Evolutionary conservation across 202 grass and related monocot genomes (phyloP), one percentile per base, ranked within the genome.

Genomic region (Schoenoplectus tabernaemontani): DNA sequence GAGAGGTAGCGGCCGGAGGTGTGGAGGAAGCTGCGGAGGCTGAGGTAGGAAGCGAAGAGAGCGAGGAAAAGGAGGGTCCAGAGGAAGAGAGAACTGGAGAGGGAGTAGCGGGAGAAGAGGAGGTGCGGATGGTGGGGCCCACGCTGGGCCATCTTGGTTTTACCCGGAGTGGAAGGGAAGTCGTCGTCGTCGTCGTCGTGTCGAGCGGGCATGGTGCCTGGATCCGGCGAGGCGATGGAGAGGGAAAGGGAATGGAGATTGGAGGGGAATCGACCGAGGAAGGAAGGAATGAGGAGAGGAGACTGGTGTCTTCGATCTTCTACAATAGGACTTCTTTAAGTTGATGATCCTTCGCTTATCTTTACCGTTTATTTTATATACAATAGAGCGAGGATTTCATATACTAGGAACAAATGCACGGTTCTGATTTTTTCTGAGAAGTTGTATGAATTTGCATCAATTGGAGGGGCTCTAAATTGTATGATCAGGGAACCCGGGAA

Each of bases 91-190:
- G 63, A 33, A 36, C 33, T 2, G 58, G 86, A 83, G 65, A 96
- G 85, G 57, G 8, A 82, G 79, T 88, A 64, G 33, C 87, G 90
- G 22, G n/a, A 76, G 28, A 84, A 86, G 56, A 89, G 69, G 13
- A 90, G 75, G 48, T 83, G 83, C 6, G 84, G 83, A 70, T 83
- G 89, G 80, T 92, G 87, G 83, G 84, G 91, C 26, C 82, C 41
- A 71, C 89, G 85, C 4, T 80, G 81, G 59, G 86, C 47, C 59
- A 80, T 80, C 78, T 80, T 80, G 41, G 78, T 80, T 23, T 80
- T 80, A 6, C 78, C 78, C 1, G 78, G 78, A 3, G 78, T 80
- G 23, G 78, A 64, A 32, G 78, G 78, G 78, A 65, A 80, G 23
- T 59, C 64, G 9, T 44, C 56, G 38, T 79, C 77, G 58, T 79